These are phyloP conservation scores for Excoecaria cochinchinensis DNA, from an alignment of 345 rosid genomes.

Conservation along the genomic window DNA sequence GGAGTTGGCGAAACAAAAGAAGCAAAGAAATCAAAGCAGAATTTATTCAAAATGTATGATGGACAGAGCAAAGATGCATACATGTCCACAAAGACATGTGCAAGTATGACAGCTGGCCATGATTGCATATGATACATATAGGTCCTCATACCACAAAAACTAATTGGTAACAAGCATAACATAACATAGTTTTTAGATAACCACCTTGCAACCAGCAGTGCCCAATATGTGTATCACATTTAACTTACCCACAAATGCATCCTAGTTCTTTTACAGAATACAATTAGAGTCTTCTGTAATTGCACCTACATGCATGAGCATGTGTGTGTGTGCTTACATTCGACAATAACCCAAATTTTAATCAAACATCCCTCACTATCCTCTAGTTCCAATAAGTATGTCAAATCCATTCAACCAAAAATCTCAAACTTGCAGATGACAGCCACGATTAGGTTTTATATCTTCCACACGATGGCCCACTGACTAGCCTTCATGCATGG, in stretches of 20 bases:
- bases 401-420: not conserved
- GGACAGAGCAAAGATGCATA: not conserved
- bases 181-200: not conserved
- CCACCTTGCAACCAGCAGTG: not conserved
- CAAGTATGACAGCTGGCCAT: not conserved
- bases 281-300: not conserved
- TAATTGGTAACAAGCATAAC: not conserved
- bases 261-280: not conserved
- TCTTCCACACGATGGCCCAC: not conserved
- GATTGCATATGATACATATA: not conserved
- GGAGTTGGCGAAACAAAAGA: not conserved
- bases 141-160: not conserved
- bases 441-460: not conserved
- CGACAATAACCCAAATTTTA: too few relatives aligned
- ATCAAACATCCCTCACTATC: not conserved
- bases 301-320: too few relatives aligned
- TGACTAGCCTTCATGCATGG: not conserved
- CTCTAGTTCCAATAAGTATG: slow-evolving; percentile 2
- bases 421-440: not conserved
- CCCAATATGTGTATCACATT: not conserved
- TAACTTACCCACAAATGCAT: not conserved
- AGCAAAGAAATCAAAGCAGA: not conserved
- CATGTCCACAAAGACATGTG: not conserved
- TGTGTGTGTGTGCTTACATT: too few relatives aligned
- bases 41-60: not conserved